phyloP scores from a whole-genome alignment of 2,329 filamentous ascomycete species.

The Ceratocystis cubensis region DNA sequence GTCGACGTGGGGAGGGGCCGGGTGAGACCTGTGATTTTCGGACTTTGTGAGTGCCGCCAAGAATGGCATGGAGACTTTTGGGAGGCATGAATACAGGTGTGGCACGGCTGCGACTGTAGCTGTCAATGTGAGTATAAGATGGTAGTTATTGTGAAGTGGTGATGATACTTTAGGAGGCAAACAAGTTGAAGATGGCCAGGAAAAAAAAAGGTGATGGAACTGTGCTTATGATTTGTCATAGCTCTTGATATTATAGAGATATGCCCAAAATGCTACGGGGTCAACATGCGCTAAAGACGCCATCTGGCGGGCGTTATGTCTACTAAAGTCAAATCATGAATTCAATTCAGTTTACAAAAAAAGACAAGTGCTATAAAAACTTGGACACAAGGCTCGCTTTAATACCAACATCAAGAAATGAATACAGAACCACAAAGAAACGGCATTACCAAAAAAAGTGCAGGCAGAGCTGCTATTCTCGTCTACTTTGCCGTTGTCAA shows the following conservation, averaged over 20 bases:
- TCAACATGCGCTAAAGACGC: too few relatives aligned
- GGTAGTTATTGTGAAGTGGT: too few relatives aligned
- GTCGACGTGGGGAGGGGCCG: constrained; percentile 14
- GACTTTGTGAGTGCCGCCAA: constrained; percentile 25
- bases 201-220: neutral
- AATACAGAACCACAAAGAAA: neutral
- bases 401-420: neutral
- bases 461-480: neutral
- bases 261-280: too few relatives aligned
- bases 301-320: too few relatives aligned
- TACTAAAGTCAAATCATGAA: too few relatives aligned
- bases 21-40: constrained; percentile 4
- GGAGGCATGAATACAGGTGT: constrained; percentile 24
- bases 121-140: too few relatives aligned
- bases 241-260: too few relatives aligned
- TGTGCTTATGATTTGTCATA: too few relatives aligned
- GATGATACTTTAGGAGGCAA: neutral
- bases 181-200: neutral
- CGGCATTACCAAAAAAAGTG: neutral
- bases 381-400: too few relatives aligned
- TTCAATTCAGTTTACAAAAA: too few relatives aligned
- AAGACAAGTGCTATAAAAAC: too few relatives aligned
- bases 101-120: too few relatives aligned
- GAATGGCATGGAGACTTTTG: constrained; percentile 30
- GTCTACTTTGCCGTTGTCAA: constrained; percentile 37